Evolutionary conservation across 2,329 filamentous ascomycete species (phyloP).

Genomic region (Metarhizium rileyi): DNA sequence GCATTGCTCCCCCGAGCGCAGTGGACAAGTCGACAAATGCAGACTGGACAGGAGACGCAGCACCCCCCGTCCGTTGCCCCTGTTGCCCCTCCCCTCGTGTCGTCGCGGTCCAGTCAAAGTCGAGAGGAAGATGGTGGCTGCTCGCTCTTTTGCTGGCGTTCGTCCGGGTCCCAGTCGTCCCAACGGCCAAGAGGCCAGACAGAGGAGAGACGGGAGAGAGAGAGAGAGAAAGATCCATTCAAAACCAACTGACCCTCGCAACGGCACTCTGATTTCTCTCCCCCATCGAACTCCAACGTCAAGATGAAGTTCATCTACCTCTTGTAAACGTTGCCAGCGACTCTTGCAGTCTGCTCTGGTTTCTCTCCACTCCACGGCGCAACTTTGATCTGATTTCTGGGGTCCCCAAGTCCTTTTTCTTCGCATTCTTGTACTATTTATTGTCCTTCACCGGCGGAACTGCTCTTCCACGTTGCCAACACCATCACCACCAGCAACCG

Average conservation of each 20-base stretch:
- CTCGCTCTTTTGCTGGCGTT: not conserved
- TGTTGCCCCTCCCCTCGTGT: not conserved
- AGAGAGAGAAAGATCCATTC: no score
- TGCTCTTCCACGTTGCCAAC: not conserved
- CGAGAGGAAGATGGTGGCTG: not conserved
- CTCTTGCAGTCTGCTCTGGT: constrained; percentile 45
- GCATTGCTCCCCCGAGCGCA: no score
- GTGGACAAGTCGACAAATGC: no score
- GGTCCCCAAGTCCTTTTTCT: constrained; percentile 6
- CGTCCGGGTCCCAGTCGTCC: not conserved
- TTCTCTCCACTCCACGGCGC: constrained; percentile 29
- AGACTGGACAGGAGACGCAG: not conserved
- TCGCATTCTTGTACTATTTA: constrained; percentile 7
- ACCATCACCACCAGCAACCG: not conserved
- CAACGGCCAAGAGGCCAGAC: not conserved
- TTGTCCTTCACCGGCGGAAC: not conserved
- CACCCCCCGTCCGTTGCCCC: not conserved
- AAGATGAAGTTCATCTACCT: constrained; percentile 44
- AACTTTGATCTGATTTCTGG: constrained; percentile 16
- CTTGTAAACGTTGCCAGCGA: constrained; percentile 42
- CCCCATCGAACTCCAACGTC: constrained; percentile 39
- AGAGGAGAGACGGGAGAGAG: no score
- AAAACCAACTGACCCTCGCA: constrained; percentile 18
- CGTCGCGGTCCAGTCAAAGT: not conserved
- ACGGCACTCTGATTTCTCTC: constrained; percentile 19